Conservation (phyloP, 371 early-diverging fungal species). For the Mortierella sp. region DNA sequence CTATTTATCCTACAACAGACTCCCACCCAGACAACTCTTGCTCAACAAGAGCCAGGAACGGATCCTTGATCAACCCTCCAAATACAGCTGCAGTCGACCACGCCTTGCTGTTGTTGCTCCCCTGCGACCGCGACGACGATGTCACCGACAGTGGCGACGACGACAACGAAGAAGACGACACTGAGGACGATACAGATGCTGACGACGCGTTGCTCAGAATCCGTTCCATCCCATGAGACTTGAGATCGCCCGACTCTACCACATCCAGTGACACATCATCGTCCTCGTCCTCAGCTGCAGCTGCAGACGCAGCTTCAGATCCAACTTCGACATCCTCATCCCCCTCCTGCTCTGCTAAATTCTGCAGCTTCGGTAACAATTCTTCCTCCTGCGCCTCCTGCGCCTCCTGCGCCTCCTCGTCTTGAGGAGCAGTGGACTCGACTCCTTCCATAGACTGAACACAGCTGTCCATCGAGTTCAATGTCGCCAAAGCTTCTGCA, state of each 20-base stretch:
- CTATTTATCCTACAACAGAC: conserved; percentile 28
- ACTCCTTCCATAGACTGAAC: conserved; percentile 16
- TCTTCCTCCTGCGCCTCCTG: not conserved
- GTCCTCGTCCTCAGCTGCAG: not conserved
- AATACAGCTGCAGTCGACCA: conserved; percentile 24
- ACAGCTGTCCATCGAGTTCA: not conserved
- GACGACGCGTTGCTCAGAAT: conserved; percentile 21
- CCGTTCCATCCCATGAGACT: conserved; percentile 6
- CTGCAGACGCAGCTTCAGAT: not conserved
- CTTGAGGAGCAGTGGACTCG: not conserved
- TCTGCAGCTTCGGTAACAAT: not conserved
- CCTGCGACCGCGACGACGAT: not conserved
- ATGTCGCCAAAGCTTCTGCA: not conserved
- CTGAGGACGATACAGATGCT: not conserved
- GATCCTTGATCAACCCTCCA: conserved; percentile 34
- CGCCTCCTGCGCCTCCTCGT: not conserved
- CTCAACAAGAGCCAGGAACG: conserved; percentile 48
- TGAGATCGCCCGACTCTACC: not conserved
- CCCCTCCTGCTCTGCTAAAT: too few species aligned
- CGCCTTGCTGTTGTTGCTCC: conserved; percentile 15
- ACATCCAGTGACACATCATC: not conserved
- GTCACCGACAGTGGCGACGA: not conserved
- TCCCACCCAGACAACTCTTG: conserved; percentile 50
- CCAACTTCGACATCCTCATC: not conserved
- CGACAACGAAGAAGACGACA: not conserved